Evolutionary conservation across 129 eudicot species (phyloP), one percentile per base, ranked within the genome.

Genomic region (Apium graveolens): DNA sequence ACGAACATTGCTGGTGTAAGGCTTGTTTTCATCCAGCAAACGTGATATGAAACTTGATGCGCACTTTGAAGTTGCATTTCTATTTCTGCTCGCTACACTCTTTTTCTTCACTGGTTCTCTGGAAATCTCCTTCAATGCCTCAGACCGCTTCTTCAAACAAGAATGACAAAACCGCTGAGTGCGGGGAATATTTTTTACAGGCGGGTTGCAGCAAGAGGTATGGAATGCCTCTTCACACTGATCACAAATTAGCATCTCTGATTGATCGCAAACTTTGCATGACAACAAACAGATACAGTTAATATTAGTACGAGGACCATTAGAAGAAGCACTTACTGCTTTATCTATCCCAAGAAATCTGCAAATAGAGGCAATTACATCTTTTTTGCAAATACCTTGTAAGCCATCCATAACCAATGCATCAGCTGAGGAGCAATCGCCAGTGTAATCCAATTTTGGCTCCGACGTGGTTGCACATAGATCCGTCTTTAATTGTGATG

Each of bases 341-440:
- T 81, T 82, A 78, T 88, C 82, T 35, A 85, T 73, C 41, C 90
- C 93, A 44, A 82, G 88, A 48, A 86, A 76, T 83, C 69, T 81
- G 46, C 81, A 86, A 82, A 91, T 82, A 26, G 83, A 69, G 63
- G 88, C 44, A 80, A 89, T 87, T 24, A 86, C 81, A 81, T 83
- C 86, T 60, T 86, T 82, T 69, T 78, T 85, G 18, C 88, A 86
- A 45, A 78, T 78, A 48, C 70, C 85, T 24, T 75, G 65, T 41
- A 74, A 53, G 21, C 78, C 86, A 46, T 87, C 88, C 62, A 62
- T 39, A 51, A 82, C 65, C 82, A 82, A 75, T 16, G 80, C 87
- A 80, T 88, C 92, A 48, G 96, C 91, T 32, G 98, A 91, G 70
- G 97, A 91, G 85, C 93, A 87, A 85, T 90, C 94, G 63, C 91